Evolutionary conservation across 768 basidiomycete genomes (phyloP).

Genomic region (Chiua virens): DNA sequence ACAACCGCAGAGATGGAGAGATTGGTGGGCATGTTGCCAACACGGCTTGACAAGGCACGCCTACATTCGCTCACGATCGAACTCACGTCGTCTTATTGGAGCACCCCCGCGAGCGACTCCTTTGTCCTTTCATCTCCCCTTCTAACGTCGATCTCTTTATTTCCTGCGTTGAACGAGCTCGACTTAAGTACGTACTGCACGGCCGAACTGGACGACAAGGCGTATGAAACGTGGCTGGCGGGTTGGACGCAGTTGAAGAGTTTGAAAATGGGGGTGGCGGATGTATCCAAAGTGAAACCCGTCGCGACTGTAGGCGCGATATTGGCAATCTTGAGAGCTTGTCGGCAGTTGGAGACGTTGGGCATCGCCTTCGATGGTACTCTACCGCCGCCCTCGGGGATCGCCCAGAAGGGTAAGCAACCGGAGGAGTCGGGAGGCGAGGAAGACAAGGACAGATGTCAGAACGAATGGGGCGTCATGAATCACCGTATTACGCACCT

Average conservation of each 20-base stretch:
- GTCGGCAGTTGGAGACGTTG: conserved; percentile 17
- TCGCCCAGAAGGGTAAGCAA: not conserved
- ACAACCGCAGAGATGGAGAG: conserved; percentile 14
- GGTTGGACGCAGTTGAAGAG: conserved; percentile 9
- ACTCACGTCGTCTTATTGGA: conserved; percentile 30
- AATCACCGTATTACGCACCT: conserved; percentile 18
- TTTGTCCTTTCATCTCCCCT: conserved; percentile 18
- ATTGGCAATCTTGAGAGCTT: conserved; percentile 20
- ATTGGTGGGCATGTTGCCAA: conserved; percentile 9
- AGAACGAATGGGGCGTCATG: conserved; percentile 18
- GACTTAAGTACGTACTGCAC: conserved; percentile 21
- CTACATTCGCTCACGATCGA: conserved; percentile 18
- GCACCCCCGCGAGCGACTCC: conserved; percentile 20
- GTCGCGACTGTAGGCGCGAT: conserved; percentile 19
- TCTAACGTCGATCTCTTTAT: conserved; percentile 13
- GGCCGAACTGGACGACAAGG: conserved; percentile 19
- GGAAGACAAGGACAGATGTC: not conserved
- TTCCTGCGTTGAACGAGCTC: conserved; percentile 15
- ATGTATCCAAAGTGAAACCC: conserved; percentile 17
- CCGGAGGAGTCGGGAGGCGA: not conserved
- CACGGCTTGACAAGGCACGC: conserved; percentile 9
- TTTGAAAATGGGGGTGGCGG: conserved; percentile 21
- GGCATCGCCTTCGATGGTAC: conserved; percentile 24
- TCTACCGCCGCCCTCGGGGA: not conserved
- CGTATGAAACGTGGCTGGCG: conserved; percentile 14